Evolutionary conservation across 306 rosid species (phyloP).

Genomic region (Casuarina cunninghamiana): DNA sequence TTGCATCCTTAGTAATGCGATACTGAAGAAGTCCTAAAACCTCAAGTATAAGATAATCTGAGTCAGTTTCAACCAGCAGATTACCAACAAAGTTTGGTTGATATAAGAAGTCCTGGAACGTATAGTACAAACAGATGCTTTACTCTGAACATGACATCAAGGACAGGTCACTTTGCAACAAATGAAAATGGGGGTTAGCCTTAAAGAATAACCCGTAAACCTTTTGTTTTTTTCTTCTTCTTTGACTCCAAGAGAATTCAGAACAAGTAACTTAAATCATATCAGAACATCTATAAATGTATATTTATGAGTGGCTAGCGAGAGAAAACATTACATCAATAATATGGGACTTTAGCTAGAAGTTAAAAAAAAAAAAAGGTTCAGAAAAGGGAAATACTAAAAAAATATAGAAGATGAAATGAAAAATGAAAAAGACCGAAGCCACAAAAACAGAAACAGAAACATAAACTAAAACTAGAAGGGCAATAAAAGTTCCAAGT

Average conservation of each 20-base stretch:
- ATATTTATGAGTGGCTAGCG: not conserved
- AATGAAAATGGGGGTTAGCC: not conserved
- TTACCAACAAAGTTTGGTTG: slow-evolving; percentile 18
- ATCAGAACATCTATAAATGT: not conserved
- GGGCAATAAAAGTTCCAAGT: not conserved
- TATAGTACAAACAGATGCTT: not conserved
- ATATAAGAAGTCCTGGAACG: slow-evolving; percentile 4
- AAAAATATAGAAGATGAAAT: not conserved
- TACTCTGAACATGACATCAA: not conserved
- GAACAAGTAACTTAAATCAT: not conserved
- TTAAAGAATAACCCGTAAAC: not conserved
- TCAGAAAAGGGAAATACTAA: not conserved
- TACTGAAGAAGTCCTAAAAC: slow-evolving; percentile 80
- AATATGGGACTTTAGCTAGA: no score
- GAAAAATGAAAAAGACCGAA: not conserved
- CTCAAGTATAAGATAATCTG: slow-evolving; percentile 61
- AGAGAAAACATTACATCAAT: not conserved
- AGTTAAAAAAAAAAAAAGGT: not conserved
- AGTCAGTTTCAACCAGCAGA: slow-evolving; percentile 71
- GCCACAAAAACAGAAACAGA: not conserved
- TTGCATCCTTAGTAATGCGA: slow-evolving; percentile 60
- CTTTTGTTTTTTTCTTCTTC: not conserved
- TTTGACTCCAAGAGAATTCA: not conserved
- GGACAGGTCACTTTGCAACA: not conserved
- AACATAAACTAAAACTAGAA: not conserved